phyloP scores from a whole-genome alignment of 2,329 filamentous ascomycete species.

The Aspergillus melleus region DNA sequence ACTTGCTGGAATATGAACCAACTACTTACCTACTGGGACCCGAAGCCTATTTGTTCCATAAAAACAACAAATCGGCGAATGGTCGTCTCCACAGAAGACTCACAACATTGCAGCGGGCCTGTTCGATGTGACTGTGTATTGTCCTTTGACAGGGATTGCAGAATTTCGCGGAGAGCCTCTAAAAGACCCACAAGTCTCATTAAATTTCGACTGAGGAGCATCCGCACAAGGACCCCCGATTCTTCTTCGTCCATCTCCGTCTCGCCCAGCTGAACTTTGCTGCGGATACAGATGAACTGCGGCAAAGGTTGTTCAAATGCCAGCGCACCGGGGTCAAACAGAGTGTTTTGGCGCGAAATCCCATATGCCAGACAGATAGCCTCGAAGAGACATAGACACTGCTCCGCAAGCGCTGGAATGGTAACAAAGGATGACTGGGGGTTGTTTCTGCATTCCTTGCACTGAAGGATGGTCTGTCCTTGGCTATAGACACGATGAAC shows the following conservation, averaged over 20 bases:
- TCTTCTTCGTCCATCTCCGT: slow-evolving; percentile 30
- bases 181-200: slow-evolving; percentile 24
- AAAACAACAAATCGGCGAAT: slow-evolving; percentile 23
- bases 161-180: slow-evolving; percentile 17
- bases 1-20: neutral
- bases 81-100: slow-evolving; percentile 22
- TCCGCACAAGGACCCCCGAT: slow-evolving; percentile 21
- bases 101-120: slow-evolving; percentile 16
- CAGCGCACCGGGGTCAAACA: slow-evolving; percentile 24
- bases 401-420: slow-evolving; percentile 42
- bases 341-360: slow-evolving; percentile 20
- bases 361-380: slow-evolving; percentile 28
- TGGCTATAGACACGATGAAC: slow-evolving; percentile 24
- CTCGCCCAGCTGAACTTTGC: slow-evolving; percentile 25
- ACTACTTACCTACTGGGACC: neutral
- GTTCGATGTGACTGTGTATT: slow-evolving; percentile 10
- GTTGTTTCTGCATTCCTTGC: slow-evolving; percentile 21
- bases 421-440: slow-evolving; percentile 32
- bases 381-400: slow-evolving; percentile 28
- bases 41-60: slow-evolving; percentile 24
- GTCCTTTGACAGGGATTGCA: slow-evolving; percentile 16
- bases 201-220: slow-evolving; percentile 22
- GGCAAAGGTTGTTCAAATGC: slow-evolving; percentile 24
- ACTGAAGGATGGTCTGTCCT: slow-evolving; percentile 22
- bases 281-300: slow-evolving; percentile 27